Evolutionary conservation across 73 alveolate species (phyloP).

Genomic region (Paramecium pentaurelia): DNA sequence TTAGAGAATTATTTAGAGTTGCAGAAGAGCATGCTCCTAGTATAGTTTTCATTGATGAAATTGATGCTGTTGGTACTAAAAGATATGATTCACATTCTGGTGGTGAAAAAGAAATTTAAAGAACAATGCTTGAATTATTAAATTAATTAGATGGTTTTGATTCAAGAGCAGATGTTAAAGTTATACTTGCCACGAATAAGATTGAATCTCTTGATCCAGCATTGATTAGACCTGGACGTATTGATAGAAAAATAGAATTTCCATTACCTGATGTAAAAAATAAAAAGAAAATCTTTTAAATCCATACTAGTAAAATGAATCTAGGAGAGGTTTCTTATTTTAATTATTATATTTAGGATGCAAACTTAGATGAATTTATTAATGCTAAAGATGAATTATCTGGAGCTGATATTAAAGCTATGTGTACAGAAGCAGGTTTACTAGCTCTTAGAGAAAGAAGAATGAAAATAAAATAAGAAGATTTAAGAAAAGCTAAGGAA

Average conservation of each 20-base stretch:
- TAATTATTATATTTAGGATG: conserved; percentile 71
- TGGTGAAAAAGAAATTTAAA: conserved; percentile 98
- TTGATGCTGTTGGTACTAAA: conserved; percentile 99
- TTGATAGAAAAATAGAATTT: conserved; percentile 98
- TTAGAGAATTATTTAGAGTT: conserved; percentile 93
- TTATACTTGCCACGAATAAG: conserved; percentile 98
- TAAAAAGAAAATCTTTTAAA: conserved; percentile 96
- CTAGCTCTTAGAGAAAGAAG: conserved; percentile 99
- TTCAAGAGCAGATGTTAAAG: conserved; percentile 98
- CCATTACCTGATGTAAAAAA: conserved; percentile 98
- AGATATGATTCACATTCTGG: conserved; percentile 97
- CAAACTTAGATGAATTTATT: conserved; percentile 96
- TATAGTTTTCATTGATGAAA: conserved; percentile 98
- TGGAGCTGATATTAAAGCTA: conserved; percentile 99
- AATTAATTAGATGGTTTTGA: conserved; percentile 99
- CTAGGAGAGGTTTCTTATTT: conserved; percentile 69
- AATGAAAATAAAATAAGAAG: conserved; percentile 93
- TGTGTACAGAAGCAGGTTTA: conserved; percentile 99
- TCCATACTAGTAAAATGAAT: conserved; percentile 97
- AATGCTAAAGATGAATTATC: conserved; percentile 96
- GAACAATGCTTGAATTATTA: conserved; percentile 99
- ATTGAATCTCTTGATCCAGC: conserved; percentile 99
- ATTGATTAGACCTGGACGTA: conserved; percentile 99
- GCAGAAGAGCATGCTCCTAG: conserved; percentile 99
- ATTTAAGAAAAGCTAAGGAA: conserved; percentile 97